These are phyloP conservation scores for Discostella pseudostelligera DNA, from an alignment of 108 stramenopile genomes.

Conservation along the genomic window DNA sequence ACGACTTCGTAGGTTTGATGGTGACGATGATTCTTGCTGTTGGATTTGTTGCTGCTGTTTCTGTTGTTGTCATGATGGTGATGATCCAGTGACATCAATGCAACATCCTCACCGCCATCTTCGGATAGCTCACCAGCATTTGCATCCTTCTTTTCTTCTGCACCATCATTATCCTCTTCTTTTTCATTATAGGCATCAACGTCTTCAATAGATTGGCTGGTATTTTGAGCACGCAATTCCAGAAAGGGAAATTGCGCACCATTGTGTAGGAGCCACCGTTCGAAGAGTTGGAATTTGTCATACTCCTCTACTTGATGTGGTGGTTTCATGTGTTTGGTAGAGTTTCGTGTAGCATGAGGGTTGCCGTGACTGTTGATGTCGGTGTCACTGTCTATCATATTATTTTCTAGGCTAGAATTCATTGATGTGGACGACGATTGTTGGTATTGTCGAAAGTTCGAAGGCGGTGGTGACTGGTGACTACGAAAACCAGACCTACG, in stretches of 20 bases:
- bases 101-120: constrained; percentile 15
- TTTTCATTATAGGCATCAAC: too few relatives aligned
- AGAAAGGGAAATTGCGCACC: constrained; percentile 68
- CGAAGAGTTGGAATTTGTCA: constrained; percentile 81
- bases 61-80: constrained; percentile 2
- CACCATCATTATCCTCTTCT: constrained; percentile 41
- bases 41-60: constrained; percentile 12
- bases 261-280: constrained; percentile 68
- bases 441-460: too few relatives aligned
- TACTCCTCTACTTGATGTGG: too few relatives aligned
- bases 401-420: too few relatives aligned
- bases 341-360: too few relatives aligned
- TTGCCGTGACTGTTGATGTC: too few relatives aligned
- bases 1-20: background rate
- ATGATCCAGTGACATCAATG: constrained; percentile 18
- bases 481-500: too few relatives aligned
- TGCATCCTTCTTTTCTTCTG: constrained; percentile 68
- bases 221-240: constrained; percentile 53
- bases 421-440: too few relatives aligned
- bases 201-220: background rate
- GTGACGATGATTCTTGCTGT: background rate
- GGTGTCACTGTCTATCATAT: too few relatives aligned
- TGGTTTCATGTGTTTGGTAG: too few relatives aligned
- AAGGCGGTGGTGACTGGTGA: too few relatives aligned
- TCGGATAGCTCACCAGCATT: constrained; percentile 6